Conservation (phyloP, 2,329 filamentous ascomycete genomes). For the Exophiala spinifera region DNA sequence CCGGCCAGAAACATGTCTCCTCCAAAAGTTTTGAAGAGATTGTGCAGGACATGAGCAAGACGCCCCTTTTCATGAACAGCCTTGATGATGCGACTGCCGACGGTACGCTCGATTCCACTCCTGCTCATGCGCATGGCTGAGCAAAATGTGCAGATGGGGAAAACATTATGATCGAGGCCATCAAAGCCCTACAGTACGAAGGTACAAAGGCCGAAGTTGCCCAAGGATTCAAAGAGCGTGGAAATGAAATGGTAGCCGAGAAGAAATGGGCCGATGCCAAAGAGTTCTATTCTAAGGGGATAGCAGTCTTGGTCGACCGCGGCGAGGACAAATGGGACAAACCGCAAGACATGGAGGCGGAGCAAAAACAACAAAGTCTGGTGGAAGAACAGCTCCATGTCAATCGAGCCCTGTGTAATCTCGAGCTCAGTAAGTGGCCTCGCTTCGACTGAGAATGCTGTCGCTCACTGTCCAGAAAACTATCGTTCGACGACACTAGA, state of each 20-base stretch:
- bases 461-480: constrained; percentile 58
- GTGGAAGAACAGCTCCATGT: constrained; percentile 74
- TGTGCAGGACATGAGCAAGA: constrained; percentile 62
- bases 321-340: constrained; percentile 48
- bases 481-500: constrained; percentile 83
- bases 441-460: background rate
- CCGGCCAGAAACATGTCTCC: constrained; percentile 31
- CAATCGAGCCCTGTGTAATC: constrained; percentile 86
- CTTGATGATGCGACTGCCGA: constrained; percentile 62
- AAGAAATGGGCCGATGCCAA: constrained; percentile 77
- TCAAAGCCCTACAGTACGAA: constrained; percentile 89
- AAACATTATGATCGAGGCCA: constrained; percentile 78
- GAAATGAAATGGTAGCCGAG: constrained; percentile 79
- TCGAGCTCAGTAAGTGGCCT: constrained; percentile 65
- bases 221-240: constrained; percentile 81
- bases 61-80: constrained; percentile 93
- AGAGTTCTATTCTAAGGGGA: constrained; percentile 88
- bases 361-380: constrained; percentile 59
- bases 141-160: constrained; percentile 53
- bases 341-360: constrained; percentile 54
- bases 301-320: constrained; percentile 62
- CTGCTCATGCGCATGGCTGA: constrained; percentile 15
- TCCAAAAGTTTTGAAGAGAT: constrained; percentile 52
- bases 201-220: constrained; percentile 82
- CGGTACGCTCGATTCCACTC: constrained; percentile 34